These are phyloP conservation scores for Trichothecium sympodiale DNA, from an alignment of 2,329 filamentous ascomycete genomes.

Conservation along the genomic window DNA sequence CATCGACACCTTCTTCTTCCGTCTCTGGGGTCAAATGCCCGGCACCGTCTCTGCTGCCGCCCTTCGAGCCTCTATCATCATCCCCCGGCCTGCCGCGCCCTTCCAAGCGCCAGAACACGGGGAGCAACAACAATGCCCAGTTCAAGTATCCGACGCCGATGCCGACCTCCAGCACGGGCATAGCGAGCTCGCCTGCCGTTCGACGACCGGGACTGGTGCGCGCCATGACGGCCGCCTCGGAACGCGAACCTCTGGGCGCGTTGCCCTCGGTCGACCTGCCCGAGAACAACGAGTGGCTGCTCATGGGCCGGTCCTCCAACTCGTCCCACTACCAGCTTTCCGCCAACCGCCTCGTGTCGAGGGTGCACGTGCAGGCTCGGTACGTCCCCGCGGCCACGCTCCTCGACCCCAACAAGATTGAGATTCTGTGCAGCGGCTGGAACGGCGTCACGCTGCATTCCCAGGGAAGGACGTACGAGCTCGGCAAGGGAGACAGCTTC, in stretches of 20 bases:
- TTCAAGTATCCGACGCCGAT: conserved; percentile 84
- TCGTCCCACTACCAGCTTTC: conserved; percentile 94
- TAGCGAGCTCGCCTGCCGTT: conserved; percentile 73
- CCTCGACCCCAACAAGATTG: conserved; percentile 65
- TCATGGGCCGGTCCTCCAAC: conserved; percentile 89
- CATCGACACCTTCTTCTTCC: conserved; percentile 8
- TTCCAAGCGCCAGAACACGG: conserved; percentile 52
- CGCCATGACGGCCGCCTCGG: conserved; percentile 40
- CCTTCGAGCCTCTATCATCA: conserved; percentile 72
- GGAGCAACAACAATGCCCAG: conserved; percentile 24
- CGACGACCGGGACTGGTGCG: conserved; percentile 41
- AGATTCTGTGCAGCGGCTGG: conserved; percentile 89
- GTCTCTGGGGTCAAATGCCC: conserved; percentile 45
- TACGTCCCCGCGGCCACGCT: conserved; percentile 62
- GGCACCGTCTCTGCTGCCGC: conserved; percentile 59
- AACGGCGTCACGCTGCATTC: conserved; percentile 92
- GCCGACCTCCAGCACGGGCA: conserved; percentile 86
- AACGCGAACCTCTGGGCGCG: conserved; percentile 71
- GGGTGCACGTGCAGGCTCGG: conserved; percentile 80
- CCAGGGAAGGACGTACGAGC: conserved; percentile 74
- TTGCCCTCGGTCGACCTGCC: conserved; percentile 76
- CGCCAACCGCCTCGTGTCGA: conserved; percentile 82
- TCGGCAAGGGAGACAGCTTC: conserved; percentile 82
- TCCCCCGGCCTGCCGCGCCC: conserved; percentile 62
- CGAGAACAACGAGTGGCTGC: conserved; percentile 67